Evolutionary conservation across 2,329 filamentous ascomycete genomes (phyloP).

Genomic region (Apiospora marii): DNA sequence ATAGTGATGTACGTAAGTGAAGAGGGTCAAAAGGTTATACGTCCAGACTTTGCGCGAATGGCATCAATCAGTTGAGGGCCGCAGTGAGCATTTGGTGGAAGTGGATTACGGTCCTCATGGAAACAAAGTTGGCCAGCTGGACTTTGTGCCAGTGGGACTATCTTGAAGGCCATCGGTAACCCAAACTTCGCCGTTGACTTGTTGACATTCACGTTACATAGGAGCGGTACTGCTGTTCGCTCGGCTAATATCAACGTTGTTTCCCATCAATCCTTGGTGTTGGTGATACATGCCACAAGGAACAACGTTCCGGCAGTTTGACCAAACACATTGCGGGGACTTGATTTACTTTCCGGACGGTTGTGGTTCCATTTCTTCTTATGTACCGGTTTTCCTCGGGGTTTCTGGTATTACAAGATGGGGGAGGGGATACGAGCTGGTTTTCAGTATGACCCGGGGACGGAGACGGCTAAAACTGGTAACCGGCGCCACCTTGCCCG

Average conservation of each 20-base stretch:
- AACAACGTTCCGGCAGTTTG: background rate
- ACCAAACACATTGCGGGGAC: background rate
- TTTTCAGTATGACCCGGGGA: conserved; percentile 25
- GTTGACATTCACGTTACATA: background rate
- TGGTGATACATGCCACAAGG: background rate
- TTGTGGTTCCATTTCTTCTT: background rate
- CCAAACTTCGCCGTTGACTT: background rate
- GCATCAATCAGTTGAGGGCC: no score
- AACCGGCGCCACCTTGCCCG: conserved; percentile 1
- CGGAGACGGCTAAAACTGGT: conserved; percentile 11
- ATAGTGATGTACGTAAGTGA: background rate
- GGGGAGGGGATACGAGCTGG: conserved; percentile 30
- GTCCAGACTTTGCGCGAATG: no score
- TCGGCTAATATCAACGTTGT: background rate
- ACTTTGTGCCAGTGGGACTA: background rate
- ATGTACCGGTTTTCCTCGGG: background rate
- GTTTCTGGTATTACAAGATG: background rate
- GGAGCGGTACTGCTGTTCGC: no score
- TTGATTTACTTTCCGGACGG: background rate
- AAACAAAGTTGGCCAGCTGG: no score
- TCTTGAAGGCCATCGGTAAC: background rate
- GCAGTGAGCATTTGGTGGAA: no score
- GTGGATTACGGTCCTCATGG: no score
- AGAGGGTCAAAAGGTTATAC: background rate
- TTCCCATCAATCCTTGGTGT: background rate